A percentile compares a stretch with the other conserved stretches of the same genome.
Evolutionary conservation across 768 basidiomycete species (phyloP).

Genomic region (Gymnopilus junonius): DNA sequence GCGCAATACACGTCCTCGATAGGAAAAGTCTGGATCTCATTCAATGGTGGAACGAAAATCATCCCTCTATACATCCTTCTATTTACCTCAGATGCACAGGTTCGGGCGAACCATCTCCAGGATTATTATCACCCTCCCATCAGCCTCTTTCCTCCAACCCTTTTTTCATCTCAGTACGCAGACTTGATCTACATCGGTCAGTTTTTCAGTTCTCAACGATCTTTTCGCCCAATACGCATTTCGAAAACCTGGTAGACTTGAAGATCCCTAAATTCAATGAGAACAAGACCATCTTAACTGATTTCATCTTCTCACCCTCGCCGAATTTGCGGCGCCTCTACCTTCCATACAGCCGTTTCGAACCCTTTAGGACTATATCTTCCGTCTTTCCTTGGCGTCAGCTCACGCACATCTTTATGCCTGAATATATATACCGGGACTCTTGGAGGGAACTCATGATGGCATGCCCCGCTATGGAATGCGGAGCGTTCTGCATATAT

Average conservation of each 20-base stretch:
- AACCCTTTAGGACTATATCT: background rate
- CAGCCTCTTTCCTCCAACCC: background rate
- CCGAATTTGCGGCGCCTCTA: background rate
- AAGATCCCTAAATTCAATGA: background rate
- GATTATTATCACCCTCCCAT: background rate
- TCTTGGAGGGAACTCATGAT: background rate
- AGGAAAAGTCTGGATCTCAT: background rate
- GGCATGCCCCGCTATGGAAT: background rate
- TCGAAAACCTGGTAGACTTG: background rate
- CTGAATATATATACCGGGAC: background rate
- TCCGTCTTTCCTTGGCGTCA: background rate
- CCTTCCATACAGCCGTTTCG: background rate
- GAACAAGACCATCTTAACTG: too few relatives aligned
- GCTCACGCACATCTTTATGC: background rate
- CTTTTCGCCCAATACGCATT: background rate
- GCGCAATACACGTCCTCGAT: background rate
- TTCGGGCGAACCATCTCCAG: background rate
- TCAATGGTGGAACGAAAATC: background rate
- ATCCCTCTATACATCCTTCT: background rate
- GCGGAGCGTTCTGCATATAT: background rate
- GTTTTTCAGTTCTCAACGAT: background rate
- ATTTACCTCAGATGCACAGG: background rate
- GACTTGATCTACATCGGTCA: background rate
- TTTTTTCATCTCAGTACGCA: background rate
- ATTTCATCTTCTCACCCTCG: background rate